Evolutionary conservation across 2,329 filamentous ascomycete genomes (phyloP).

Genomic region (Pseudogymnoascus sp.): DNA sequence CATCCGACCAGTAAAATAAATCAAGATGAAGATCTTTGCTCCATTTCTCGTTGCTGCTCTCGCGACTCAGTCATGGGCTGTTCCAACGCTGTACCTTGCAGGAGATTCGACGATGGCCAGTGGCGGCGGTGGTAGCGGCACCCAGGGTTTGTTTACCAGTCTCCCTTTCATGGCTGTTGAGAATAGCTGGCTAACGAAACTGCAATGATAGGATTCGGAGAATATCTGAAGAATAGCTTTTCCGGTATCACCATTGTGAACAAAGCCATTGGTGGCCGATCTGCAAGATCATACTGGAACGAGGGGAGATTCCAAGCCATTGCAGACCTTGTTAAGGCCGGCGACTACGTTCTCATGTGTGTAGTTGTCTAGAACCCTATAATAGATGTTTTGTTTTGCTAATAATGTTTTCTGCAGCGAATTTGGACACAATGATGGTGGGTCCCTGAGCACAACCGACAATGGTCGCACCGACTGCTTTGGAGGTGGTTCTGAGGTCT

Average conservation of each 20-base stretch:
- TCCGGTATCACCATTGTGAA: constrained; percentile 49
- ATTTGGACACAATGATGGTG: constrained; percentile 65
- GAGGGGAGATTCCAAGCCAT: constrained; percentile 60
- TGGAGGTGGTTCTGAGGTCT: constrained; percentile 13
- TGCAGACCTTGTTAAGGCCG: constrained; percentile 38
- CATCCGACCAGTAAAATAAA: neutral
- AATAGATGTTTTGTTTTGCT: constrained; percentile 42
- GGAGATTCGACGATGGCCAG: constrained; percentile 58
- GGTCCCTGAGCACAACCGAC: constrained; percentile 45
- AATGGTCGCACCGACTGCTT: constrained; percentile 55
- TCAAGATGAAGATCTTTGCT: constrained; percentile 20
- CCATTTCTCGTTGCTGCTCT: constrained; percentile 20
- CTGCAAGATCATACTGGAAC: constrained; percentile 58
- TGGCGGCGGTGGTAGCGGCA: constrained; percentile 39
- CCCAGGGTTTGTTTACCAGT: constrained; percentile 32
- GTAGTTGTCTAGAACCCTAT: neutral
- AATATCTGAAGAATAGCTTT: constrained; percentile 50
- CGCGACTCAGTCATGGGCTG: constrained; percentile 20
- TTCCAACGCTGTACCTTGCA: constrained; percentile 46
- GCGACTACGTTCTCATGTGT: constrained; percentile 59
- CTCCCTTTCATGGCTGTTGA: neutral
- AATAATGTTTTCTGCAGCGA: constrained; percentile 48
- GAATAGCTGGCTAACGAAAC: constrained; percentile 15
- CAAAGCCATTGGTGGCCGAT: constrained; percentile 59
- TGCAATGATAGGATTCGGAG: constrained; percentile 51